phyloP scores from a whole-genome alignment of 2,329 filamentous ascomycete species.

The Xylariaceae sp. region DNA sequence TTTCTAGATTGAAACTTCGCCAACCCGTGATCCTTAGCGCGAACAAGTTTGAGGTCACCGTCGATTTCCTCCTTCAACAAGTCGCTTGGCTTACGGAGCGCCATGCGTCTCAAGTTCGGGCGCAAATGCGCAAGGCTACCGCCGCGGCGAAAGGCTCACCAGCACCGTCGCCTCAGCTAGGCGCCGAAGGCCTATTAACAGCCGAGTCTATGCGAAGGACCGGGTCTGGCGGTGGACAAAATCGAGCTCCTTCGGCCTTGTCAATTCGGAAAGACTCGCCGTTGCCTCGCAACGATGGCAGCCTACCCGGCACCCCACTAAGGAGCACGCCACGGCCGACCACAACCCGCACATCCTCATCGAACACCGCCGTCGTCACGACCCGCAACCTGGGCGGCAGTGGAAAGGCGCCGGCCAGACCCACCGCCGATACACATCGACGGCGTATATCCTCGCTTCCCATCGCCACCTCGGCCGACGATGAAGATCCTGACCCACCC shows the following conservation, averaged over 20 bases:
- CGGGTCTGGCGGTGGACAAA: conserved; percentile 49
- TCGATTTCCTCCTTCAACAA: conserved; percentile 89
- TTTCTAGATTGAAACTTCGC: conserved; percentile 9
- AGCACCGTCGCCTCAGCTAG: conserved; percentile 59
- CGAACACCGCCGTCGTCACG: conserved; percentile 45
- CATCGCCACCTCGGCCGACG: conserved; percentile 38
- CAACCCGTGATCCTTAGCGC: conserved; percentile 55
- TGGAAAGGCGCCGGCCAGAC: conserved; percentile 36
- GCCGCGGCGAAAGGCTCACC: conserved; percentile 59
- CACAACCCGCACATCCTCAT: conserved; percentile 52
- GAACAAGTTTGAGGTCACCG: conserved; percentile 77
- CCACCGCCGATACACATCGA: conserved; percentile 38
- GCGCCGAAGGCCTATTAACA: conserved; percentile 46
- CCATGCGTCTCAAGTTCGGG: conserved; percentile 85
- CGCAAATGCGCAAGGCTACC: conserved; percentile 80
- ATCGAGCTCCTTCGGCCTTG: conserved; percentile 54
- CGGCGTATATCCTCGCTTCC: conserved; percentile 50
- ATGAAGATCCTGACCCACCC: conserved; percentile 41
- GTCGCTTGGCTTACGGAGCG: conserved; percentile 92
- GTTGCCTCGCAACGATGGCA: conserved; percentile 50
- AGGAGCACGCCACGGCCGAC: conserved; percentile 48
- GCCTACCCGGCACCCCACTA: conserved; percentile 46
- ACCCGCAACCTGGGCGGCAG: conserved; percentile 41
- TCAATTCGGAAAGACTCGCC: conserved; percentile 63
- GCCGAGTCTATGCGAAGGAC: conserved; percentile 55